Percentiles rank a stretch among this genome's conserved stretches.
Conservation (phyloP, 805 yeast species). For the Yarrowia sp. region DNA sequence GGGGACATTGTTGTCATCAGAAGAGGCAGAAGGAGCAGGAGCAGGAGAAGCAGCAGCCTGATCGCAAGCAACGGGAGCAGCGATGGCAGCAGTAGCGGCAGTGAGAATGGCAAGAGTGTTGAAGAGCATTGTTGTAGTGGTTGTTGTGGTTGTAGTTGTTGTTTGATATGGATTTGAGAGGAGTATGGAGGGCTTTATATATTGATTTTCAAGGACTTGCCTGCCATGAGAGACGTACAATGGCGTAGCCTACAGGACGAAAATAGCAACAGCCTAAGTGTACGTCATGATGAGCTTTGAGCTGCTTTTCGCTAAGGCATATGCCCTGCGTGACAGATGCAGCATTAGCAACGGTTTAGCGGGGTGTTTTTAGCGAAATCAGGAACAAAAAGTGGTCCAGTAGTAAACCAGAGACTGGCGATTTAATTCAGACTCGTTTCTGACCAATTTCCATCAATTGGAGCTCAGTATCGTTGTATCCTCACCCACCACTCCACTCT, state of each 20-base stretch:
- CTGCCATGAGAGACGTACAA: not conserved
- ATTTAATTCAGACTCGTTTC: no score
- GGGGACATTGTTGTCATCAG: not conserved
- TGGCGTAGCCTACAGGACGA: not conserved
- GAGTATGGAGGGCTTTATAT: not conserved
- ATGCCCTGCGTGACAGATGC: no score
- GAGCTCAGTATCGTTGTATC: not conserved
- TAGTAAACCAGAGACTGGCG: no score
- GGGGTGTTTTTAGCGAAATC: no score
- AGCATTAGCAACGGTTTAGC: no score
- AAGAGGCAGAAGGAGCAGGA: not conserved
- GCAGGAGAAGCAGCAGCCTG: not conserved
- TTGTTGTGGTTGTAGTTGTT: not conserved
- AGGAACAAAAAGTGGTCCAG: no score
- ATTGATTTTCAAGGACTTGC: not conserved
- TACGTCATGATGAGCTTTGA: not conserved
- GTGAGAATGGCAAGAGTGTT: not conserved
- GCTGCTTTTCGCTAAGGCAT: no score
- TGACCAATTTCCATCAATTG: no score
- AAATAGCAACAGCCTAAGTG: not conserved
- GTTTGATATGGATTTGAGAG: not conserved
- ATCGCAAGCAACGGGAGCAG: constrained; percentile 4
- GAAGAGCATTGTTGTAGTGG: not conserved
- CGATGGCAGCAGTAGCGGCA: not conserved
- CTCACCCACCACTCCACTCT: not conserved